These are phyloP conservation scores for Lachancea dasiensis DNA, from an alignment of 805 yeast species.

Conservation along the genomic window DNA sequence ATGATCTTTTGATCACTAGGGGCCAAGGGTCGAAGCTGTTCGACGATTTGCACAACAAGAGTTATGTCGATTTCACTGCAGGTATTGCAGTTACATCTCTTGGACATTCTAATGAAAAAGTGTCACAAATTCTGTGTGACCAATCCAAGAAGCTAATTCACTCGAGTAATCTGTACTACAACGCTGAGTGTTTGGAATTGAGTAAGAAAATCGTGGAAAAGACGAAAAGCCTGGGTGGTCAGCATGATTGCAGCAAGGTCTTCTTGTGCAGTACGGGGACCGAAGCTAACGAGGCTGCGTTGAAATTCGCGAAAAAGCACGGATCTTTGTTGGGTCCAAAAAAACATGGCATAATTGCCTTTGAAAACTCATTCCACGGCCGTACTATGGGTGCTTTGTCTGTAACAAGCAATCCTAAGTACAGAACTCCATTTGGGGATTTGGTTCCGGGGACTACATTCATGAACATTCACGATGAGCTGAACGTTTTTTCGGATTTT, in stretches of 20 bases:
- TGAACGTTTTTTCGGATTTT: conserved; percentile 22
- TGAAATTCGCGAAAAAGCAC: conserved; percentile 73
- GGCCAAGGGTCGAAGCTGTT: conserved; percentile 79
- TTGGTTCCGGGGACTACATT: conserved; percentile 78
- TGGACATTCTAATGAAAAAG: conserved; percentile 77
- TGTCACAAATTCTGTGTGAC: conserved; percentile 62
- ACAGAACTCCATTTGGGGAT: conserved; percentile 87
- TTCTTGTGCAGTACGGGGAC: conserved; percentile 68
- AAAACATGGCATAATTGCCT: conserved; percentile 78
- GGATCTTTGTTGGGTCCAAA: conserved; percentile 51
- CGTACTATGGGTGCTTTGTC: conserved; percentile 90
- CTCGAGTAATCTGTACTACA: conserved; percentile 79
- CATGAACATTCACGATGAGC: conserved; percentile 33
- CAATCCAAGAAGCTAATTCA: conserved; percentile 75
- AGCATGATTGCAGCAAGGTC: conserved; percentile 72
- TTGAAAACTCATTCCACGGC: conserved; percentile 89
- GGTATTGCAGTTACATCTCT: conserved; percentile 97
- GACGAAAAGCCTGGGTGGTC: conserved; percentile 71
- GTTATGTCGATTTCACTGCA: conserved; percentile 85
- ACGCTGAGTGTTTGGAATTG: conserved; percentile 76
- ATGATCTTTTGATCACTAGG: conserved; percentile 59
- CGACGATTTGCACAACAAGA: conserved; percentile 65
- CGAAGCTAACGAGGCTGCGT: conserved; percentile 75
- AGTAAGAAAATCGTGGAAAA: conserved; percentile 62
- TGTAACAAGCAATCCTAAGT: conserved; percentile 88